Base-by-base conservation (phyloP, 2,329 filamentous ascomycete genomes). In the Fusarium praegraminearum region DNA sequence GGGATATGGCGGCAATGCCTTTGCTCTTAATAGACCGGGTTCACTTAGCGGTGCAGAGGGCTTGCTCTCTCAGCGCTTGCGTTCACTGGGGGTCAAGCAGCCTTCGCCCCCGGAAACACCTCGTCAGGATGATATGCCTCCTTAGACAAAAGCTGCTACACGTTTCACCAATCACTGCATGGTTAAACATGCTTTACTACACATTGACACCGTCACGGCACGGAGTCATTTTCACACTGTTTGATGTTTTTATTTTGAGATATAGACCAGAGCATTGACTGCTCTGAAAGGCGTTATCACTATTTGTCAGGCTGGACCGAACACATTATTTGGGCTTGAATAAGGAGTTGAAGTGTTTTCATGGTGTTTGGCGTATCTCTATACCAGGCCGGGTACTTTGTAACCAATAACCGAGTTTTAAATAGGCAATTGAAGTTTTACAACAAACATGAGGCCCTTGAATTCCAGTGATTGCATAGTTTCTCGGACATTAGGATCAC, bases 41-140 rank as follows among this genome's bases (percentile, higher is more conserved):
- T 78, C 78, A 63, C 74, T 79, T 4, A 24, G 62, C 24, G 80
- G 80, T 2, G 83, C 87, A 7, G 90, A 93, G 73, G 88, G 92
- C 4, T 79, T 96, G 18, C 81, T 96, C 18, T 92, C 92, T 13
- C 89, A 89, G 76, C 86, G 89, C 59, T 80, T 95, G 45, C 86
- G 89, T 69, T 87, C 88, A 8, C 80, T 93, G 8, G 91, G 89
- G 38, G 83, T 84, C 26, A 78, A 84, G 61, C 72, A 73, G 7
- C 63, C 57, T 7, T 62, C 59, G 12, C 62, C 57, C 8, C 36
- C 63, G 5, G 51, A 44, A 24, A 61, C 66, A 15, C 10, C 44
- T 33, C 43, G 11, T 5, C 46, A 35, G 18, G 51, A 55, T 12
- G 43, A 53, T 30, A 22, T 45, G 43, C 49, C 51, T 40, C 50